These are phyloP conservation scores for Jackrogersella minutella DNA, from an alignment of 495 filamentous ascomycete genomes.

Conservation along the genomic window DNA sequence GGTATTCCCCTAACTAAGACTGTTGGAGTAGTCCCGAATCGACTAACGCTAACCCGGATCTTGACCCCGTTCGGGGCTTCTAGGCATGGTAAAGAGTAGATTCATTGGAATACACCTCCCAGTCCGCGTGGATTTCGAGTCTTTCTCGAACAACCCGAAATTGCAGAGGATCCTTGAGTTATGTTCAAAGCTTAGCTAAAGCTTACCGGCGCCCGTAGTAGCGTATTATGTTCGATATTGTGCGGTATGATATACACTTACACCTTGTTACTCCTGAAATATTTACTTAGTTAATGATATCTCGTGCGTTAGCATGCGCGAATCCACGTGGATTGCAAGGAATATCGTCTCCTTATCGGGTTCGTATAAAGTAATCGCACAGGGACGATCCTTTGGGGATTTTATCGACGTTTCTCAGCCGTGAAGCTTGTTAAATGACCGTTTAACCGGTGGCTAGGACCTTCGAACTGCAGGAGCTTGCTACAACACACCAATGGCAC, in stretches of 20 bases:
- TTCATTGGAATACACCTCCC: constrained; percentile 7
- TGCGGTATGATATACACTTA: constrained; percentile 5
- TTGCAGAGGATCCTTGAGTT: constrained; percentile 14
- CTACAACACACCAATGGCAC: constrained; percentile 23
- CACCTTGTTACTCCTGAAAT: background rate
- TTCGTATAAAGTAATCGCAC: constrained; percentile 22
- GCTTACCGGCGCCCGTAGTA: constrained; percentile 2
- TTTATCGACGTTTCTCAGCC: constrained; percentile 15
- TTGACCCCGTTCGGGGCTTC: constrained; percentile 8
- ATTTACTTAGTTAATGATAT: constrained; percentile 15
- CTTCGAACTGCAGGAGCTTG: constrained; percentile 3
- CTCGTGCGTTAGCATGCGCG: constrained; percentile 13
- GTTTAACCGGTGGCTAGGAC: constrained; percentile 21
- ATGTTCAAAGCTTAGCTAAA: constrained; percentile 9
- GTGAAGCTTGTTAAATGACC: background rate
- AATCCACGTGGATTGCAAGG: constrained; percentile 30
- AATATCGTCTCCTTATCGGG: constrained; percentile 14
- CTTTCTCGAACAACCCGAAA: constrained; percentile 20
- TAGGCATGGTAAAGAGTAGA: constrained; percentile 6
- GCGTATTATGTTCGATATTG: constrained; percentile 9
- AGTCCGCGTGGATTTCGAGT: background rate
- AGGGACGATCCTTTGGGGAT: constrained; percentile 21
- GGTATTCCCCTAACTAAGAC: constrained; percentile 8
- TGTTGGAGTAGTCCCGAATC: constrained; percentile 8
- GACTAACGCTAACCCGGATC: constrained; percentile 6